phyloP scores from a whole-genome alignment of 2,329 filamentous ascomycete species.

The Pseudogymnoascus sp. region DNA sequence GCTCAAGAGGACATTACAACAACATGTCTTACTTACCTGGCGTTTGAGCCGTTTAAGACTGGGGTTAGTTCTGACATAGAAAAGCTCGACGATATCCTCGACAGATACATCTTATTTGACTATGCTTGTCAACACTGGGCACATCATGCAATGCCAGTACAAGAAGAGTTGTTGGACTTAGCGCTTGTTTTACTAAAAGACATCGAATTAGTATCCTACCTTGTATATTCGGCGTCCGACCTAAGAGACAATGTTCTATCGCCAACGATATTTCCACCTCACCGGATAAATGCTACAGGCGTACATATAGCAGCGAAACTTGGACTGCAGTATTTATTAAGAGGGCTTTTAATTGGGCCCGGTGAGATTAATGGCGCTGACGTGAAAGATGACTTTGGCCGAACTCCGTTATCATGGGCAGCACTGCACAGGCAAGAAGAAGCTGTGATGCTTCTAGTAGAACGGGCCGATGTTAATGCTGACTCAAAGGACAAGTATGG shows the following conservation, averaged over 20 bases:
- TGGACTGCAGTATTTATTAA: slow-evolving; percentile 10
- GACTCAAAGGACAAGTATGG: background rate
- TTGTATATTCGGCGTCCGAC: background rate
- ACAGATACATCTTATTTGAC: background rate
- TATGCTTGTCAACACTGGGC: background rate
- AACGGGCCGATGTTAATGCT: background rate
- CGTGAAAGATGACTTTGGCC: background rate
- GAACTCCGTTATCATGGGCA: background rate
- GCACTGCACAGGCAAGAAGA: background rate
- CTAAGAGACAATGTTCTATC: background rate
- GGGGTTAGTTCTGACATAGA: background rate
- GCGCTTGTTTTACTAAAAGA: background rate
- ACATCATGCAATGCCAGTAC: background rate
- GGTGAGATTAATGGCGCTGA: background rate
- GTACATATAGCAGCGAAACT: slow-evolving; percentile 18
- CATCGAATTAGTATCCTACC: background rate
- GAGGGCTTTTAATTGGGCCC: background rate
- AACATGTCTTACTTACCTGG: background rate
- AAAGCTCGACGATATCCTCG: background rate
- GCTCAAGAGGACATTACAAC: background rate
- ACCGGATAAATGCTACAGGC: slow-evolving; percentile 10
- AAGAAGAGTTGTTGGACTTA: background rate
- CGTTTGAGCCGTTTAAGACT: background rate
- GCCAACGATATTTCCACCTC: background rate
- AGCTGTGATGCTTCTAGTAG: background rate